Evolutionary conservation across 2,329 filamentous ascomycete genomes (phyloP).

Genomic region (Trichoderma sp.): DNA sequence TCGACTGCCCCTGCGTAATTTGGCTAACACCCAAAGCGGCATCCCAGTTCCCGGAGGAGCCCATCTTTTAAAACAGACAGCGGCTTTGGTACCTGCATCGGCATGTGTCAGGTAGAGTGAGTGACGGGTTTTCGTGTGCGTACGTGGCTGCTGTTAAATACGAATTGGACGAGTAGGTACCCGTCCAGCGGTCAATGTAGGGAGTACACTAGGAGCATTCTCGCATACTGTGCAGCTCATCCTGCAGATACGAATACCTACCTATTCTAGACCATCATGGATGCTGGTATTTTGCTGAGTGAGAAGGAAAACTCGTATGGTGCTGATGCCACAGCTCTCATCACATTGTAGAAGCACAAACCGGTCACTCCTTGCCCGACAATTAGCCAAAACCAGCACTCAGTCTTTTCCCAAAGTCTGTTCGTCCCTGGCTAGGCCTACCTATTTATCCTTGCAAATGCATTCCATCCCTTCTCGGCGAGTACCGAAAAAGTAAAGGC

Average conservation of each 20-base stretch:
- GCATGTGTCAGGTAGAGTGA: slow-evolving; percentile 1
- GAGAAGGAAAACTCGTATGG: not conserved
- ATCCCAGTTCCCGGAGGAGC: not conserved
- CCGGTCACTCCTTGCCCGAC: not conserved
- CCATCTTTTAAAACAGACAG: not conserved
- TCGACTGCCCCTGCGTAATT: slow-evolving; percentile 18
- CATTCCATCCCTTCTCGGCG: not conserved
- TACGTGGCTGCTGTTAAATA: not conserved
- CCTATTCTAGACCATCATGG: not conserved
- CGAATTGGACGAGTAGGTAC: not conserved
- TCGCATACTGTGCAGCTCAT: not conserved
- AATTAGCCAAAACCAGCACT: not conserved
- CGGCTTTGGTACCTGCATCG: slow-evolving; percentile 8
- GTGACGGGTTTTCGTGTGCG: slow-evolving; percentile 3
- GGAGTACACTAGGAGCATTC: not conserved
- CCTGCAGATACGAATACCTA: not conserved
- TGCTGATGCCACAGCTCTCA: slow-evolving; percentile 1
- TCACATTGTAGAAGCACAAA: not conserved
- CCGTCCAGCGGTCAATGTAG: not conserved
- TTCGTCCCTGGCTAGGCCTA: no score
- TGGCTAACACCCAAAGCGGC: slow-evolving; percentile 14
- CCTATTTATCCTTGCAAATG: not conserved
- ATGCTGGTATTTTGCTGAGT: not conserved
- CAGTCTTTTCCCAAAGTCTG: not conserved
- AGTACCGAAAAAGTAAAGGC: not conserved